phyloP scores from a whole-genome alignment of 2,329 filamentous ascomycete species.

The Botryosphaeria dothidea region DNA sequence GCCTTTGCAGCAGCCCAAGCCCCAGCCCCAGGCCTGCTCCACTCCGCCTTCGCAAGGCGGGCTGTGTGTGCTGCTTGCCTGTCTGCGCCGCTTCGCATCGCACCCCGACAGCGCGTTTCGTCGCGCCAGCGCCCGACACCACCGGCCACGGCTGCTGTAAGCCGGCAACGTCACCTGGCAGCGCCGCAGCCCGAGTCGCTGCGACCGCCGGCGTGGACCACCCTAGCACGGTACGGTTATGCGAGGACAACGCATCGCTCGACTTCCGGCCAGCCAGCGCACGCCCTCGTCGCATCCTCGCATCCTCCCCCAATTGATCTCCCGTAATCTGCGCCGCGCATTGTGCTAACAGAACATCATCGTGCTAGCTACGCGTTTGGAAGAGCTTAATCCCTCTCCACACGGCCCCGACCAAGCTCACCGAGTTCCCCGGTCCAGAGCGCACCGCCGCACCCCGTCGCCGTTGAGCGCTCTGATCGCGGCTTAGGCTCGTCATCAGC shows the following conservation, averaged over 20 bases:
- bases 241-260: slow-evolving; percentile 46
- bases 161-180: slow-evolving; percentile 10
- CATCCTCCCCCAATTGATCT: slow-evolving; percentile 16
- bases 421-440: neutral
- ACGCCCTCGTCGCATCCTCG: slow-evolving; percentile 1
- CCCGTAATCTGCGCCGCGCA: slow-evolving; percentile 12
- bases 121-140: no score
- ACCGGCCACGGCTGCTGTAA: neutral
- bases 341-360: slow-evolving; percentile 16
- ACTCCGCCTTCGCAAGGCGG: no score
- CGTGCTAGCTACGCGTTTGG: slow-evolving; percentile 33
- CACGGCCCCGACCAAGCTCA: slow-evolving; percentile 29
- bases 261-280: slow-evolving; percentile 42
- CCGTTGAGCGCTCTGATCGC: slow-evolving; percentile 5
- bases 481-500: slow-evolving; percentile 15
- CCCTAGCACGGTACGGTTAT: slow-evolving; percentile 24
- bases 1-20: no score
- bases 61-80: no score
- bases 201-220: slow-evolving; percentile 13
- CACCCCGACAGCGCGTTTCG: no score
- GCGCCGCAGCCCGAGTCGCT: slow-evolving; percentile 7
- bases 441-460: slow-evolving; percentile 11
- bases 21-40: no score
- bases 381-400: slow-evolving; percentile 29
- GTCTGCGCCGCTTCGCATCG: no score